Base-by-base conservation (phyloP, 2,329 filamentous ascomycete species). In the Aspergillus sp. region DNA sequence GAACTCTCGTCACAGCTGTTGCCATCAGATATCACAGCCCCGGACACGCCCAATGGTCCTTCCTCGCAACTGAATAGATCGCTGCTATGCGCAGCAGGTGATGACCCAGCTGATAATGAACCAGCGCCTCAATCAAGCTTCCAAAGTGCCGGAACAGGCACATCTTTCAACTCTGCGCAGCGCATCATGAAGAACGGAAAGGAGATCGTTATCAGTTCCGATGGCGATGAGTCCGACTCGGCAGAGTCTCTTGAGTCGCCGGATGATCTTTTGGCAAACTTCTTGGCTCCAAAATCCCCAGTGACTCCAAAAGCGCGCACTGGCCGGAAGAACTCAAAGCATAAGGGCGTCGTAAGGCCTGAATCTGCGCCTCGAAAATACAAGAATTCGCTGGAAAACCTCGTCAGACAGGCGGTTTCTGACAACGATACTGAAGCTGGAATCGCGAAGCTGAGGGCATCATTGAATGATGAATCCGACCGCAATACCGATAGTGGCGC, bases 171-270 rank as follows among this genome's bases (percentile, higher is more conserved):
- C 41, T 67, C 65, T 48, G 75, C 79, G 57, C 77, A 84, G 70
- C 78, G 85, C 64, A 73, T 84, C 12, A 76, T 88, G 55, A 89
- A 78, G 57, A 76, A 81, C 64, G 83, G 83, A 3, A 70, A 79
- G 53, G 72, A 80, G 55, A 70, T 81, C 3, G 78, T 93, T 41
- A 81, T 81, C 45, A 87, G 84, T 53, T 92, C 90, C 0, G 90
- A 93, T 66, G 88, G 89, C 9, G 88, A 89, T n/a, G 83, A 83
- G 17, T 82, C 81, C 26, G 81, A 83, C 48, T 88, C 87, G 0
- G 77, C 83, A 57, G 78, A 74, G 51, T 82, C 80, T 1, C 66
- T 85, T 18, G 81, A 82, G 57, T 80, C 82, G 26, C 78, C 88
- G 13, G 80, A 82, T 5, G 78, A 82, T 43, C 70, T 88, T 1